Evolutionary conservation across 1,139 yeast species (phyloP), one percentile per base, ranked within the genome.

Genomic region (Suzukiozyma palmioleophila): DNA sequence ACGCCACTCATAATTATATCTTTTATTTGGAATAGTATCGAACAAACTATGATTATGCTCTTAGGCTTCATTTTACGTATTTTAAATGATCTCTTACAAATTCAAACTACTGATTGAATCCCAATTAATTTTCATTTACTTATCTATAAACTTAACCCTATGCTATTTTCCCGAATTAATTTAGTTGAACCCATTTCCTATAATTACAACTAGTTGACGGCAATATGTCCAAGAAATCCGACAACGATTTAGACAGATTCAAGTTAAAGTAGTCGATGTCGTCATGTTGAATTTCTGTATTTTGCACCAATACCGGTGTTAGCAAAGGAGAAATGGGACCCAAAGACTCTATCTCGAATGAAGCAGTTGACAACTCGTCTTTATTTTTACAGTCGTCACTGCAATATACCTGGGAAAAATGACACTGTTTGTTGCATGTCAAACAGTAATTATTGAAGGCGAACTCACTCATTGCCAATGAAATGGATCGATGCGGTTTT

Each of bases 401-500:
- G 57, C 89, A 82, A 64, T 81, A 82, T 33, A 78, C 71, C 21
- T 73, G 62, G 48, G 66, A 71, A 21, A 68, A 65, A 9, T 66
- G 53, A 52, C 85, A 79, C 46, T 79, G 64, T 59, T 76, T 74
- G 50, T 80, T 86, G 59, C 87, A 81, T 39, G 77, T 76, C 39
- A 79, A 68, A 58, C 87, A 81, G 61, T 75, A 81, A 57, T 80
- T 83, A 60, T 80, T 77, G 59, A 81, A 81, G 33, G 84, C 83
- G 43, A 62, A 59, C 49, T 63, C 68, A 28, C 31, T 28, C 31
- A 28, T 28, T 18, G 22, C 7, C n/a, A 18, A 7, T 18, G 22
- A 18, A 18, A 18, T 18, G 22, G 7, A 18, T 18, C 7, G 22
- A 18, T 18, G 22, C 7, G 22, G 7, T 18, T 18, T 18, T 4